Base-by-base conservation (phyloP, 2,329 filamentous ascomycete genomes). In the Trichoderma pleuroti region DNA sequence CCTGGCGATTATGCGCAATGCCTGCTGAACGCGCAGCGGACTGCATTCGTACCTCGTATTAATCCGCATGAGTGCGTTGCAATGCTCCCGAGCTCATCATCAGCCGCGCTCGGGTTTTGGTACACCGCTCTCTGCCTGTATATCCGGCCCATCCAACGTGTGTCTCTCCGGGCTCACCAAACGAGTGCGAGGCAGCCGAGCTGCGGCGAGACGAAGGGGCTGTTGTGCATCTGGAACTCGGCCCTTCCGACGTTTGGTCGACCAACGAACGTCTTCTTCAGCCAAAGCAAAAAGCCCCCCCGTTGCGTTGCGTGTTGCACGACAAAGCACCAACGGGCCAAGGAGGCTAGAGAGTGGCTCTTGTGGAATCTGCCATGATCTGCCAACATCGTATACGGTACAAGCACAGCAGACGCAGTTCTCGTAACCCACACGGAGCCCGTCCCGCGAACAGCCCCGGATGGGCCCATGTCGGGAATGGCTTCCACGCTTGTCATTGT, bases 61-160 rank as follows among this genome's bases (percentile, higher is more conserved):
- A 52, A 52, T 8, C 46, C 39, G 39, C 18, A 39, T 16, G 36
- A 39, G 10, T 8, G 21, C 21, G 24, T 52, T 18, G n/a, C 24
- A 52, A 52, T 52, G n/a, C 42, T 24, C 21, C 46, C 46, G 56
- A 21, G 21, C 36, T 62, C 60, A 16, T n/a, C 34, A 21, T 56
- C 16, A 26, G 11, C 24, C 8, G 30, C n/a, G 32, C 30, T 28
- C 28, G 46, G 32, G 14, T 7, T 28, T 16, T 34, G n/a, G 63
- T 39, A 59, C 64, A 68, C 64, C 64, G 54, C 64, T 34, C 26
- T 67, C 64, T 46, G 54, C 36, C n/a, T 59, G 54, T 14, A 24
- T 34, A 9, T 18, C 28, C 21, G 52, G 34, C 18, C 26, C 24
- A 24, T 32, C 36, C 36, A 39, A 8, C 16, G 16, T n/a, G n/a